Conservation (phyloP, 1,284 basidiomycete genomes). For the Leucoagaricus sp. region DNA sequence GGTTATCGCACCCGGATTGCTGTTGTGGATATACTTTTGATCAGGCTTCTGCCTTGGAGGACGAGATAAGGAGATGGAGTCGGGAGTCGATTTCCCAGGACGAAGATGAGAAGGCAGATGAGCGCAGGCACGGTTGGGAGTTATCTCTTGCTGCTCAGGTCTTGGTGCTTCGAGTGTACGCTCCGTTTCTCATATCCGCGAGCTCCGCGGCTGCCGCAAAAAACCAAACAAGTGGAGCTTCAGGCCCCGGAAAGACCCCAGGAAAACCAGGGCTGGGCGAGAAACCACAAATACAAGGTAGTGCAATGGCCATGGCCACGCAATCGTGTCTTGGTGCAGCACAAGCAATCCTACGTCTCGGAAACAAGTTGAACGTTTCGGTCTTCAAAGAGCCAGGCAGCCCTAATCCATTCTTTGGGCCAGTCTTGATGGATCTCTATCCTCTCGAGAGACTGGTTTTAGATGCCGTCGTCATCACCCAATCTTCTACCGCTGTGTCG, state of each 20-base stretch:
- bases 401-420: slow-evolving; percentile 26
- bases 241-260: slow-evolving; percentile 34
- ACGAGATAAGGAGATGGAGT: slow-evolving; percentile 56
- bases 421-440: slow-evolving; percentile 58
- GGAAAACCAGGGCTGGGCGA: slow-evolving; percentile 18
- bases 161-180: slow-evolving; percentile 61
- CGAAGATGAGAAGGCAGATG: slow-evolving; percentile 9
- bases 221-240: slow-evolving; percentile 15
- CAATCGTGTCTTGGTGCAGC: slow-evolving; percentile 61
- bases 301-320: slow-evolving; percentile 36
- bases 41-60: slow-evolving; percentile 55
- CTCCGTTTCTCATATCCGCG: slow-evolving; percentile 56
- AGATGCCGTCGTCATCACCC: slow-evolving; percentile 55
- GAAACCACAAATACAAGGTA: slow-evolving; percentile 12
- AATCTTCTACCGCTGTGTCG: slow-evolving; percentile 14
- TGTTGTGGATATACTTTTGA: slow-evolving; percentile 52
- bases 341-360: slow-evolving; percentile 55
- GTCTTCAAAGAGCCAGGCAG: slow-evolving; percentile 5
- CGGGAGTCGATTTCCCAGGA: slow-evolving; percentile 5
- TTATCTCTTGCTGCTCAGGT: slow-evolving; percentile 59
- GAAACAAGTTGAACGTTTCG: slow-evolving; percentile 37
- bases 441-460: slow-evolving; percentile 59
- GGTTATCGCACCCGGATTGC: slow-evolving; percentile 30
- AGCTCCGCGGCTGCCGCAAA: slow-evolving; percentile 20
- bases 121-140: slow-evolving; percentile 51